Base-by-base conservation (phyloP, 768 basidiomycete genomes). In the Royoungia palumana region DNA sequence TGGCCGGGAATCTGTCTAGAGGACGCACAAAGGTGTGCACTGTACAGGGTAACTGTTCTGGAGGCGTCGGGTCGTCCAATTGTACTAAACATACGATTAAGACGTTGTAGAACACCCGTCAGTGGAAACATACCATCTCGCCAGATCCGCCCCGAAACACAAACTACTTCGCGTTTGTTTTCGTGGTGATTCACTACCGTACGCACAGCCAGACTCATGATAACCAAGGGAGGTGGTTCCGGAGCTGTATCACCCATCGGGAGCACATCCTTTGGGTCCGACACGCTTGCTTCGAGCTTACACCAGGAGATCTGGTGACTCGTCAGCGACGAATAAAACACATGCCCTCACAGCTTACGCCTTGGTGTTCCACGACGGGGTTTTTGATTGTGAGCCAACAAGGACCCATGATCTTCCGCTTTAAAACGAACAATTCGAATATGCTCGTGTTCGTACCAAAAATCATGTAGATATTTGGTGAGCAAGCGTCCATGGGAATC, bases 341-440 rank as follows among this genome's bases (percentile, higher is more conserved):
- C 41, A 21, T 7, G 27, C 3, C 5, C 6, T 45, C 21, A 27
- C 13, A 13, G 67, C 86, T 45, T 65, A 96, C 94, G 2, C 88
- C 89, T 68, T 89, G 86, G 57, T 83, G 70, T 41, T 88, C 89
- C 16, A 94, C 71, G 20, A 76, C 69, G 2, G 87, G 85, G 39
- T 85, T 78, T 69, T 87, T 86, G 53, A 99, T 79, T 47, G 85
- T 78, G 38, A 99, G 73, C 96, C 96, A 99, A 64, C 96, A 98
- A 0, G 96, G 94, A 1, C 96, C 96, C 94, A 97, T 97, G 49
- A 98, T 96, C 71, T 94, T 96, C 27, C 94, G 83, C 68, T 98
- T 98, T 39, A 98, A 58, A 2, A 94, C 94, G 17, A 99, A 79
- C 10, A 92, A 72, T 65, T 98, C 96, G 58, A 99, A 99, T 0